Conservation (phyloP, 1,284 basidiomycete genomes). For the Pascua guehoae region DNA sequence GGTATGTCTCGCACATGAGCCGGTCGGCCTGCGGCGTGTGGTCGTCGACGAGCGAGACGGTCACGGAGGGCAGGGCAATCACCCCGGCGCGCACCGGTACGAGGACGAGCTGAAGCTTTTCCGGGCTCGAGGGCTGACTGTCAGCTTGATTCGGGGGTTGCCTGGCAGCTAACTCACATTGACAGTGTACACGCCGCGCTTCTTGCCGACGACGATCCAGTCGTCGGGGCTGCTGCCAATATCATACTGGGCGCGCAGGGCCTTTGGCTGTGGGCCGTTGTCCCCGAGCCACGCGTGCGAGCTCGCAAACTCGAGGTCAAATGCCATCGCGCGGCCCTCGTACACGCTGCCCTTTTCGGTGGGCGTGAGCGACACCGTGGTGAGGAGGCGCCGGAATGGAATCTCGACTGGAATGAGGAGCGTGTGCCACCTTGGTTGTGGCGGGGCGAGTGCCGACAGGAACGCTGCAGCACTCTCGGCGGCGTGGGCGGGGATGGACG, state of each 20-base stretch:
- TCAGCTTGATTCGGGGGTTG: not conserved
- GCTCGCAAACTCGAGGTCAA: conserved; percentile 27
- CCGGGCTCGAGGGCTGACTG: conserved; percentile 16
- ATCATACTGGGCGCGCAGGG: conserved; percentile 31
- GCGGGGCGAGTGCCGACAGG: not conserved
- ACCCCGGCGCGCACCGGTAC: conserved; percentile 39
- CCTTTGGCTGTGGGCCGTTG: not conserved
- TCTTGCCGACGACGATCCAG: conserved; percentile 41
- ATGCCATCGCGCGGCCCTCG: conserved; percentile 38
- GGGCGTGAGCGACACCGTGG: conserved; percentile 25
- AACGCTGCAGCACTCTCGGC: conserved; percentile 1
- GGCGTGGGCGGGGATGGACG: not conserved
- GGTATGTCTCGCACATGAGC: conserved; percentile 43
- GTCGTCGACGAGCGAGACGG: conserved; percentile 22
- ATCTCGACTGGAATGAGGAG: conserved; percentile 49
- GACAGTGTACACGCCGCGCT: conserved; percentile 35
- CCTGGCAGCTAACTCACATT: conserved; percentile 20
- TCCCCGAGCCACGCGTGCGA: conserved; percentile 33
- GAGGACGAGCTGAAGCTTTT: conserved; percentile 29
- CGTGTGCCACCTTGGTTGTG: conserved; percentile 29
- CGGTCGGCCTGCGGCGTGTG: conserved; percentile 8
- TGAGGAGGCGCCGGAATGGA: conserved; percentile 35
- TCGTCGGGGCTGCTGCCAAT: conserved; percentile 35
- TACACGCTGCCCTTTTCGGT: conserved; percentile 22
- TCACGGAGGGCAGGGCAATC: conserved; percentile 34